A percentile compares a stretch with the other conserved stretches of the same genome.
phyloP scores from a whole-genome alignment of 495 filamentous ascomycete species.

The Penicillium cosmopolitanum region DNA sequence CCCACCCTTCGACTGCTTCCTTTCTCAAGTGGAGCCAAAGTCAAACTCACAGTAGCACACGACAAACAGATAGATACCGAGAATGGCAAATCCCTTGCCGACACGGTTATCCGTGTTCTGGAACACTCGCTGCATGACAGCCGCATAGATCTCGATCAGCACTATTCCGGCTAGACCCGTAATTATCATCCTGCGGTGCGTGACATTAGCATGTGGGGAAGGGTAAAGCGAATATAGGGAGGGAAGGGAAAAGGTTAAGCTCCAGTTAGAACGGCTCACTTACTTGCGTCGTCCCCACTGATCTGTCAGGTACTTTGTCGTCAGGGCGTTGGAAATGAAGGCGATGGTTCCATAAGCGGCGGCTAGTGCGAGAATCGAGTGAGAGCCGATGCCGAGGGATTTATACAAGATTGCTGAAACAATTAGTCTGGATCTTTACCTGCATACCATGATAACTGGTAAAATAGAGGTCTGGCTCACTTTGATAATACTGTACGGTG shows the following conservation, averaged over 20 bases:
- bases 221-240: too few species aligned
- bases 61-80: slow-evolving; percentile 63
- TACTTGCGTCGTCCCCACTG: slow-evolving; percentile 64
- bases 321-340: slow-evolving; percentile 55
- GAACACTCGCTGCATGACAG: slow-evolving; percentile 61
- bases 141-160: slow-evolving; percentile 60
- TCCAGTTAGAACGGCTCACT: slow-evolving; percentile 9
- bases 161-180: slow-evolving; percentile 54
- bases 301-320: slow-evolving; percentile 58
- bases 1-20: background rate
- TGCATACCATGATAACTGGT: background rate
- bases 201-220: too few species aligned
- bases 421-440: slow-evolving; percentile 8
- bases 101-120: slow-evolving; percentile 56
- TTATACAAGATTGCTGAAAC: slow-evolving; percentile 54
- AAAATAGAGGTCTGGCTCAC: slow-evolving; percentile 27
- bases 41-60: slow-evolving; percentile 53
- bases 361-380: slow-evolving; percentile 57
- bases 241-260: background rate
- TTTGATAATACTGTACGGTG: slow-evolving; percentile 55
- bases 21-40: background rate
- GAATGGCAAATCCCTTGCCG: slow-evolving; percentile 63
- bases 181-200: slow-evolving; percentile 51
- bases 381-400: slow-evolving; percentile 54
- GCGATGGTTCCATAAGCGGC: slow-evolving; percentile 60